Evolutionary conservation across 2,329 filamentous ascomycete species (phyloP).

Genomic region (Colletotrichum simmondsii): DNA sequence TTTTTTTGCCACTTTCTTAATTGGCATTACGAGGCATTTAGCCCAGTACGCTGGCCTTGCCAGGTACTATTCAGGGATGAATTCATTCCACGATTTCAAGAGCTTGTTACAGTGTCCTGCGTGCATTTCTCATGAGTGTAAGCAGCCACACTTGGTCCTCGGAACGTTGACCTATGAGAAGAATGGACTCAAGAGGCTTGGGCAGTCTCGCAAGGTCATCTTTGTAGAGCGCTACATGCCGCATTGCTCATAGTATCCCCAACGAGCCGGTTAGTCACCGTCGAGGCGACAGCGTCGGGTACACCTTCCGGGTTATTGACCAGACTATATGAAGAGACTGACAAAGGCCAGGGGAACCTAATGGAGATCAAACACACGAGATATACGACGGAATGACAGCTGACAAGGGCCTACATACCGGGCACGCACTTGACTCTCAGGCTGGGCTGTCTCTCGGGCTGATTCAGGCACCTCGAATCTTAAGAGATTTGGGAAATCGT

Average conservation of each 20-base stretch:
- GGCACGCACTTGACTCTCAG: not conserved
- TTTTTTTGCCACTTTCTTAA: not conserved
- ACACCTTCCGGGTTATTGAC: not conserved
- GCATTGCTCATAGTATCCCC: not conserved
- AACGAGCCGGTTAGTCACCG: too few species aligned
- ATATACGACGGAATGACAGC: constrained; percentile 2
- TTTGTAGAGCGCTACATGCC: too few species aligned
- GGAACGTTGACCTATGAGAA: not conserved
- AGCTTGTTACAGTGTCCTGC: not conserved
- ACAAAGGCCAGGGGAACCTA: not conserved
- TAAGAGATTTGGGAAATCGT: not conserved
- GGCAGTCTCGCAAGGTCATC: not conserved
- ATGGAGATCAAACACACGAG: not conserved
- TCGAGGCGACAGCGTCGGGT: too few species aligned
- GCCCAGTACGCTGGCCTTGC: not conserved
- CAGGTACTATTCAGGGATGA: not conserved
- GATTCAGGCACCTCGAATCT: not conserved
- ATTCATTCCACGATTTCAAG: not conserved
- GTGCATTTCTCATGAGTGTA: too few species aligned
- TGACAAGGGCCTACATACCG: not conserved
- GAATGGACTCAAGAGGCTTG: not conserved
- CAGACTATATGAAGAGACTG: not conserved
- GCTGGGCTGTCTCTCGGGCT: not conserved
- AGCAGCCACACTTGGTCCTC: not conserved
- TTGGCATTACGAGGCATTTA: constrained; percentile 22